Evolutionary conservation across 176 grass and related monocot genomes (phyloP), one percentile per base, ranked within the genome.

Genomic region (Avena sativa): DNA sequence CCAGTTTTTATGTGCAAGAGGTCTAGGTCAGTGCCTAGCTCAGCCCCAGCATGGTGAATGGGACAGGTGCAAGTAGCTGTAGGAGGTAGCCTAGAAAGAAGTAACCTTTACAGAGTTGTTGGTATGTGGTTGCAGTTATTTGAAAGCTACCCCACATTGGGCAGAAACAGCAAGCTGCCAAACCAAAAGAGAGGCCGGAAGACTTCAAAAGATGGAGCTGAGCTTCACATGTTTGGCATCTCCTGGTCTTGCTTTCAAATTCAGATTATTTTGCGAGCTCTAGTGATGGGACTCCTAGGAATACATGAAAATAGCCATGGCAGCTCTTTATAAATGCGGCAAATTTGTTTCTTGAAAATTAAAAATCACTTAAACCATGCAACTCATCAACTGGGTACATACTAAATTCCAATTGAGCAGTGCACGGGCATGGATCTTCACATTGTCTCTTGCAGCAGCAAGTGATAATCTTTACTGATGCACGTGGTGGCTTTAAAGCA

Each of bases 81-180:
- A 79, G 64, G 85, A 49, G 74, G 57, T 84, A 14, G 56, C 81
- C 85, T 58, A 87, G 23, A 73, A 83, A 77, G 50, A 77, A 20
- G 50, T 51, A 56, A 50, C 71, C 71, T 82, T 90, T 78, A 78
- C 78, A 71, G 52, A 74, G 51, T 13, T 30, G 63, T 77, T 70
- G 71, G 6, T 69, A 63, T 84, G 88, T 53, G 79, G 53, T 71
- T 90, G 88, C 71, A 82, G 71, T 51, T 90, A 69, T 82, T 82
- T 65, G 79, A 79, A 83, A 83, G 84, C 74, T 79, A 87, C 80
- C 80, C 85, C 19, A 67, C 85, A 14, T 16, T 9, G 57, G 20
- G 48, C 75, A 50, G 57, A 80, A 84, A 74, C 80, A 87, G 84
- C 89, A 84, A 84, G 26, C 56, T 56, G 80, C 64, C 89, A 87